Percentiles rank a stretch among this genome's conserved stretches.
Evolutionary conservation across 164 flowering plant genomes (phyloP).

Genomic region (Tetracentron sinense): DNA sequence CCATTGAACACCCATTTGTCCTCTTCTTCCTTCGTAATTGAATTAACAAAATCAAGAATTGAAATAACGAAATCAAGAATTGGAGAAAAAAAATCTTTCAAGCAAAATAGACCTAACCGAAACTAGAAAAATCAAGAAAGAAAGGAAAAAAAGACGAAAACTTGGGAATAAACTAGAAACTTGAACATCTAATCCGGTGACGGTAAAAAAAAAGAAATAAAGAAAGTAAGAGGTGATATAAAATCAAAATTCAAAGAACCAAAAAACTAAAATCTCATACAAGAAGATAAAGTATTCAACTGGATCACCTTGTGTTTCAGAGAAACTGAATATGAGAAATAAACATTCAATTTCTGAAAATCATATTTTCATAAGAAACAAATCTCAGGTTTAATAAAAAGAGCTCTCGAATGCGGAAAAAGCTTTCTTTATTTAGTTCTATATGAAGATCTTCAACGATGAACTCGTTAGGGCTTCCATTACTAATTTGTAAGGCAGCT

Average conservation of each 20-base stretch:
- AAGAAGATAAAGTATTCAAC: neutral
- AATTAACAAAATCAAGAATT: too few relatives aligned
- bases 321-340: conserved; percentile 9
- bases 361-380: conserved; percentile 3
- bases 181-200: too few relatives aligned
- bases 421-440: neutral
- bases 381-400: conserved; percentile 3
- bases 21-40: too few relatives aligned
- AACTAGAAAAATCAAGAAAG: too few relatives aligned
- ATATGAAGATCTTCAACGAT: conserved; percentile 7
- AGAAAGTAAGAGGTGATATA: neutral
- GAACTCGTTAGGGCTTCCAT: conserved; percentile 24
- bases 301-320: conserved; percentile 5
- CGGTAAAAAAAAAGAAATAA: neutral
- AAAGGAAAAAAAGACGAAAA: too few relatives aligned
- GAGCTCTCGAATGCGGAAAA: neutral
- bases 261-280: neutral
- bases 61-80: too few relatives aligned
- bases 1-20: too few relatives aligned
- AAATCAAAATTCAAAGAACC: neutral
- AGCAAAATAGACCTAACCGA: too few relatives aligned
- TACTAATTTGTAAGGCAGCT: too few relatives aligned
- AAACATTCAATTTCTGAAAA: neutral
- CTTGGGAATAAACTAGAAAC: too few relatives aligned
- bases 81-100: too few relatives aligned